Conservation (phyloP, 805 yeast species). For the Myxozyma monticola region DNA sequence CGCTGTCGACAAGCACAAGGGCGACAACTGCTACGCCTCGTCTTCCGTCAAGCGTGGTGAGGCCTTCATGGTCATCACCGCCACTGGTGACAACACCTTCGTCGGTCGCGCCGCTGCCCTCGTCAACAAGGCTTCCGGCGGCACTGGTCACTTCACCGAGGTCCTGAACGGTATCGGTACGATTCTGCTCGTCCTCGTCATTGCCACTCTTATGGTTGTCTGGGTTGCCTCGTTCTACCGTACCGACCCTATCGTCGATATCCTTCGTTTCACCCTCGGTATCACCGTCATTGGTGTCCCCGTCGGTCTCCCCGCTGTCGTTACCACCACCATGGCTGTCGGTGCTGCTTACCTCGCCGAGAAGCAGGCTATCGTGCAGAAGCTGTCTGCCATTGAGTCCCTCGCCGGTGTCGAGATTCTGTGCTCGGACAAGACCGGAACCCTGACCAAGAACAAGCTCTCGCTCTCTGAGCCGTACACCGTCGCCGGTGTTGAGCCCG, state of each 20-base stretch:
- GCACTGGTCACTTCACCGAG: slow-evolving; percentile 94
- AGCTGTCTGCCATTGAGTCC: slow-evolving; percentile 93
- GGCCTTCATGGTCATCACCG: slow-evolving; percentile 88
- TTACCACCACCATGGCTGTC: slow-evolving; percentile 98
- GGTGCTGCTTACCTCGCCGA: slow-evolving; percentile 98
- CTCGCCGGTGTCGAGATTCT: slow-evolving; percentile 95
- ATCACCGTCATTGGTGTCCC: slow-evolving; percentile 98
- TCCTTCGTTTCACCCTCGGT: slow-evolving; percentile 89
- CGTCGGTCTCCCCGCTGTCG: slow-evolving; percentile 98
- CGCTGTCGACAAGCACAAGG: slow-evolving; percentile 88
- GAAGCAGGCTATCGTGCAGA: slow-evolving; percentile 95
- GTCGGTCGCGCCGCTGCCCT: slow-evolving; percentile 97
- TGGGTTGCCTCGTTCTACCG: slow-evolving; percentile 96
- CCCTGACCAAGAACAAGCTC: slow-evolving; percentile 93
- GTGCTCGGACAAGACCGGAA: slow-evolving; percentile 97
- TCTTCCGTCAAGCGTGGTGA: slow-evolving; percentile 96
- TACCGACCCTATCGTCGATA: slow-evolving; percentile 79
- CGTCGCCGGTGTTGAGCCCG: slow-evolving; percentile 89
- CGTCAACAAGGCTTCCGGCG: slow-evolving; percentile 91
- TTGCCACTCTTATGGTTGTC: slow-evolving; percentile 79
- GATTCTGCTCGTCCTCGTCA: slow-evolving; percentile 82
- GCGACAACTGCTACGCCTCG: slow-evolving; percentile 86
- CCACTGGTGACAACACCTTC: slow-evolving; percentile 93
- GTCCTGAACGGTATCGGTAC: too few relatives aligned
- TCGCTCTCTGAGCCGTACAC: slow-evolving; percentile 96